Evolutionary conservation across 805 yeast species (phyloP), one percentile per base, ranked within the genome.

Genomic region (Barnettozyma siamensis): DNA sequence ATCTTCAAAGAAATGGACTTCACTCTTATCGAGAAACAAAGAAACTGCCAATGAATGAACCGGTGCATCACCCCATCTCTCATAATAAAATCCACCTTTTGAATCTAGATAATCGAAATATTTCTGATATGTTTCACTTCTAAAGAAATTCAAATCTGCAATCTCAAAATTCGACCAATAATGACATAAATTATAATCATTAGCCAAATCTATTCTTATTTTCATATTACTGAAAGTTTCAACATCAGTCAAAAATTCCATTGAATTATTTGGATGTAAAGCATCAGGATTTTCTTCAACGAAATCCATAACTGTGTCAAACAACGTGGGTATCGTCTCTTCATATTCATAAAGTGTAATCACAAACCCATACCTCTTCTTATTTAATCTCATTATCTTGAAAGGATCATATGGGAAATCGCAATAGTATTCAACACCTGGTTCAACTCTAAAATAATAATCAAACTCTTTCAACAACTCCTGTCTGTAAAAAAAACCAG

Each of bases 1-100:
- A 53, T 88, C 95, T 43, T 80, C 80, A 60, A 88, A 85, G 65
- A 83, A 87, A 56, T 80, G 83, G 32, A 88, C 62, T 55, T 86
- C 82, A 15, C 67, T 58, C 40, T 66, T 71, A 46, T 78, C 75
- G 46, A 85, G 62, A 33, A 85, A 58, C 33, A 85, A 58, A 0
- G 83, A 59, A 1, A 75, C 79, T 1, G 78, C 95, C 23, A 87
- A 66, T 0, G 91, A 69, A 59, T 88, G 96, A 13, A 88, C 85
- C 0, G 96, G 96, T 0, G 96, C 96, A 64, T 88, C 96, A 13
- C 96, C 96, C 96, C 96, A 88, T 44, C 96, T 66, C 62, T 88
- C 96, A 42, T 83, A 82, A 59, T 83, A 83, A 57, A 86, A 85
- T 5, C 93, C 93, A 36, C 88, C 89, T 16, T 75, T 67, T 24